These are phyloP conservation scores for Leccinum disarticulatum DNA, from an alignment of 768 basidiomycete genomes.

Conservation along the genomic window DNA sequence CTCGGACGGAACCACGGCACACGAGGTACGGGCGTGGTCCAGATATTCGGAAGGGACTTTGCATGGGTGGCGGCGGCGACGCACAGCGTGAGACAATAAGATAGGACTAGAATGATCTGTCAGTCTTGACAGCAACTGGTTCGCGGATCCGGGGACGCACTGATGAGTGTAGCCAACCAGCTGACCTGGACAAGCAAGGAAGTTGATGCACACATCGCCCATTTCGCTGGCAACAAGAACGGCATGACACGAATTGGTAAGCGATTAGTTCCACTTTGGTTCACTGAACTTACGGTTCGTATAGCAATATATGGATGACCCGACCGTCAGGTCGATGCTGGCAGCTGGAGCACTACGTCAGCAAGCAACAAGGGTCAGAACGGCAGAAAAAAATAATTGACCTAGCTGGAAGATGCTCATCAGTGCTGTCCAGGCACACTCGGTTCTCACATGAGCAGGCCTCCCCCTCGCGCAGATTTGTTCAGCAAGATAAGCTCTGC, in stretches of 20 bases:
- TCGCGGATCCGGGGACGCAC: slow-evolving; percentile 35
- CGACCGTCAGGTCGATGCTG: slow-evolving; percentile 47
- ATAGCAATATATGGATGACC: slow-evolving; percentile 39
- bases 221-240: slow-evolving; percentile 31
- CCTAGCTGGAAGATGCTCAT: slow-evolving; percentile 49
- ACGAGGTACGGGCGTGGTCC: slow-evolving; percentile 49
- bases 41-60: slow-evolving; percentile 45
- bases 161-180: slow-evolving; percentile 48
- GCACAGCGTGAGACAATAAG: slow-evolving; percentile 57
- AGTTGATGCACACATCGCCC: slow-evolving; percentile 47
- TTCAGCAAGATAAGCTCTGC: slow-evolving; percentile 36
- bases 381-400: background rate
- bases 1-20: slow-evolving; percentile 56
- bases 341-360: slow-evolving; percentile 37
- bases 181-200: slow-evolving; percentile 45
- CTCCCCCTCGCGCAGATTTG: slow-evolving; percentile 35
- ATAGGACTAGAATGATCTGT: slow-evolving; percentile 38
- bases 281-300: slow-evolving; percentile 32
- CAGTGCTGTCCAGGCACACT: slow-evolving; percentile 56
- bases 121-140: background rate
- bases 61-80: slow-evolving; percentile 47
- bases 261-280: background rate
- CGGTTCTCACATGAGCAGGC: slow-evolving; percentile 46
- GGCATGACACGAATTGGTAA: slow-evolving; percentile 4
- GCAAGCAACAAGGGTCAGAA: background rate